Percentiles rank a stretch among this genome's conserved stretches.
These are phyloP conservation scores for Lophiotrema nucula DNA, from an alignment of 495 filamentous ascomycete genomes.

Conservation along the genomic window DNA sequence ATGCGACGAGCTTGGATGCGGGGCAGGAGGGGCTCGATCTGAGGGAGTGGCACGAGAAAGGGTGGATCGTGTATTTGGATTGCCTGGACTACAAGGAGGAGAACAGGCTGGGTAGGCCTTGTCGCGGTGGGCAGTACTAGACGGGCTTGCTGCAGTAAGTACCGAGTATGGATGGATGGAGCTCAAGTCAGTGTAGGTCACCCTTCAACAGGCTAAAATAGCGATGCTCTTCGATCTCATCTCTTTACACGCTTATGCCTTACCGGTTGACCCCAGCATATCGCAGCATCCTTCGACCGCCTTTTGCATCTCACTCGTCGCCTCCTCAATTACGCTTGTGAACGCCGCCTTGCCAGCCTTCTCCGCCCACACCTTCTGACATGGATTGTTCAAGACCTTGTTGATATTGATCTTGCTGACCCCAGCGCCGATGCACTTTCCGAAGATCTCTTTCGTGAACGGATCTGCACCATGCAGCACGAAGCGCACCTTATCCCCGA, in stretches of 20 bases:
- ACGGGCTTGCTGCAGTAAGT: no score
- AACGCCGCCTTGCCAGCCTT: conserved; percentile 63
- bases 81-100: not conserved
- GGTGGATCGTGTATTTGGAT: conserved; percentile 13
- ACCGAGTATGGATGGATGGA: no score
- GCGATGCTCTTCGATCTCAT: no score
- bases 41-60: conserved; percentile 14
- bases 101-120: not conserved
- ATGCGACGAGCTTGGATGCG: conserved; percentile 7
- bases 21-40: conserved; percentile 10
- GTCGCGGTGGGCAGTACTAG: conserved; percentile 1
- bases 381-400: conserved; percentile 74
- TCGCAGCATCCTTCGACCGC: conserved; percentile 74
- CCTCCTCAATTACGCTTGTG: conserved; percentile 70
- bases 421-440: conserved; percentile 63
- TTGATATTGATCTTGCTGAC: conserved; percentile 83
- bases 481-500: conserved; percentile 61
- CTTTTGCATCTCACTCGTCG: conserved; percentile 70
- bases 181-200: no score
- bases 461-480: conserved; percentile 79
- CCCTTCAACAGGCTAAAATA: not conserved
- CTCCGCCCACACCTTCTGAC: conserved; percentile 63
- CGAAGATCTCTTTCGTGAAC: conserved; percentile 63
- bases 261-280: conserved; percentile 64
- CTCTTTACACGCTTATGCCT: conserved; percentile 41